These are phyloP conservation scores for Paralagenidium karlingii DNA, from an alignment of 352 stramenopile species.

Conservation along the genomic window DNA sequence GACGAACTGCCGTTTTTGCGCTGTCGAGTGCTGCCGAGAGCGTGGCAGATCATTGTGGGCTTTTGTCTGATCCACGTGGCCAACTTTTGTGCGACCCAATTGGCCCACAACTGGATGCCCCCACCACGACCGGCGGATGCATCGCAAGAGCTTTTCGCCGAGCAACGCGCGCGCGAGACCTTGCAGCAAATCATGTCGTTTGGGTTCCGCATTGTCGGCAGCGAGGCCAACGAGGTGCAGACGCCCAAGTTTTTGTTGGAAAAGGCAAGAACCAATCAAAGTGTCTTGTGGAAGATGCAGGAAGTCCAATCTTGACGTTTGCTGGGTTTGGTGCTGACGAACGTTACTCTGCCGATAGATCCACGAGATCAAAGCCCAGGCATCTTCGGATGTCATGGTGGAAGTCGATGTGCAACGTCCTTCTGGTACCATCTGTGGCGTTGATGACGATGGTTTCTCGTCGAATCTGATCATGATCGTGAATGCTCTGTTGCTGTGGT, in stretches of 20 bases:
- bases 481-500: too few species aligned
- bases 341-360: constrained; percentile 18
- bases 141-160: constrained; percentile 24
- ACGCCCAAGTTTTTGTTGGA: constrained; percentile 39
- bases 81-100: too few species aligned
- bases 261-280: constrained; percentile 13
- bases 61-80: too few species aligned
- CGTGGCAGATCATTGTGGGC: too few species aligned
- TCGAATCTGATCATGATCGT: constrained; percentile 1
- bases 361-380: constrained; percentile 24
- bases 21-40: too few species aligned
- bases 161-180: constrained; percentile 37
- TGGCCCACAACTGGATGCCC: constrained; percentile 50
- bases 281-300: constrained; percentile 1
- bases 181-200: constrained; percentile 62
- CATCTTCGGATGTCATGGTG: constrained; percentile 18
- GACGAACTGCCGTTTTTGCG: too few species aligned
- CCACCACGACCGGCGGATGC: constrained; percentile 20
- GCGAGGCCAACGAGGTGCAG: constrained; percentile 45
- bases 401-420: constrained; percentile 55
- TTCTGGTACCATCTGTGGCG: constrained; percentile 11
- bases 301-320: constrained; percentile 6
- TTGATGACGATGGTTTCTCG: not conserved
- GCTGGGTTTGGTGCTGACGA: constrained; percentile 2
- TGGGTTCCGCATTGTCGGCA: constrained; percentile 50